These are phyloP conservation scores for Citrus hindsii DNA, from an alignment of 345 rosid species.

Conservation along the genomic window DNA sequence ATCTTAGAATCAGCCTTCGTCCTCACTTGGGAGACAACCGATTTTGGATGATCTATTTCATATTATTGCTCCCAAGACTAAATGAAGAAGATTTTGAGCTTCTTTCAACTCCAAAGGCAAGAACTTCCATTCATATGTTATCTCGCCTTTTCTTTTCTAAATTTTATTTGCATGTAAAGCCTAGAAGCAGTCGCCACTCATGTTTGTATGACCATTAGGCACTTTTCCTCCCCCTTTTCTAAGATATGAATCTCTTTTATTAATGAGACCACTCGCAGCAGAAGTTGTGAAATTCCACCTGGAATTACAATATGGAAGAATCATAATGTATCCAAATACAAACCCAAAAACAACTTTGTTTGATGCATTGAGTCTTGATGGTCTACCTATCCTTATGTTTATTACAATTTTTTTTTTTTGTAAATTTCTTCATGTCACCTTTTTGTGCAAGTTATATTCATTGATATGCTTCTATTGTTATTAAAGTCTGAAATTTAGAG, in stretches of 20 bases:
- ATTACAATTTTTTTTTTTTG: background rate
- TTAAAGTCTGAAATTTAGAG: background rate
- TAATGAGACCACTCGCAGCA: background rate
- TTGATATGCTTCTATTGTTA: background rate
- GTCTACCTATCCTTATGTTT: background rate
- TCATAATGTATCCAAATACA: too few species aligned
- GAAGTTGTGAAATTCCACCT: background rate
- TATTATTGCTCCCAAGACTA: constrained; percentile 66
- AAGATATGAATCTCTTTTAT: background rate
- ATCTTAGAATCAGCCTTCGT: constrained; percentile 43
- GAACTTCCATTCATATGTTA: constrained; percentile 4
- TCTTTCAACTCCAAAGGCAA: constrained; percentile 61
- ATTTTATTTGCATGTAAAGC: background rate
- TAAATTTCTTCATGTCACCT: background rate
- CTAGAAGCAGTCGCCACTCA: background rate
- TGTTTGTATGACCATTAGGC: background rate
- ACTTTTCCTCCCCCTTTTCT: too few species aligned
- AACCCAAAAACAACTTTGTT: background rate
- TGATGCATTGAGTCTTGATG: background rate
- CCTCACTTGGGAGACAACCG: constrained; percentile 35
- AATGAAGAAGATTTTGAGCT: constrained; percentile 52
- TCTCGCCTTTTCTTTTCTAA: background rate
- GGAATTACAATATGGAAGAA: background rate
- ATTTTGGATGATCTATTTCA: constrained; percentile 77
- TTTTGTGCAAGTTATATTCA: background rate